Evolutionary conservation across 2,329 filamentous ascomycete genomes (phyloP), one percentile per base, ranked within the genome.

Genomic region (Onygenales sp.): DNA sequence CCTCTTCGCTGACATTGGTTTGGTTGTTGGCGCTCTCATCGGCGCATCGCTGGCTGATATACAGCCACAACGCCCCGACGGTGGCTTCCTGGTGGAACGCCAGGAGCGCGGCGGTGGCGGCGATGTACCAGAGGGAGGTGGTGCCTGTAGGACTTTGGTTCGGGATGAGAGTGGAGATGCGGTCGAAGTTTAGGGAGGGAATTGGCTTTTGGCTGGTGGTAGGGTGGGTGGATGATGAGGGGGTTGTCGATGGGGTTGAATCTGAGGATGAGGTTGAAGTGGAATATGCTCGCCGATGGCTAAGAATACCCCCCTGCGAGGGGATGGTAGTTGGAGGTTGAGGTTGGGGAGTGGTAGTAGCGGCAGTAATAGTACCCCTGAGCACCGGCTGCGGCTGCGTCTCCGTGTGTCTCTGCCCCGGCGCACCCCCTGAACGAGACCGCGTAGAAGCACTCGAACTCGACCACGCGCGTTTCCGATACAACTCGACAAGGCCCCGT

Each of bases 21-120:
- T 27, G 3, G 21, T 27, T 27, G 21, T 27, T 27, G 21, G 21
- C 48, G 1, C 38, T 32, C 8, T 54, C 48, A 27, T 14, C n/a
- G 13, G 50, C 50, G 35, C 50, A 32, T 13, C 35, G 38, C 39
- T 43, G 31, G 17, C 38, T 54, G 43, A 64, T 58, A 54, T 64
- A 63, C 39, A 52, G 54, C 63, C 62, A 64, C 31, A 65, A 41
- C 13, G 59, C 55, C 17, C 57, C 61, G 33, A 64, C 58, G 5
- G 59, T 60, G 17, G 58, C 50, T 41, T 65, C 62, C 45, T 60
- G 59, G 51, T 65, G 61, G 43, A 64, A 63, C 3, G 58, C 58
- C 17, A 64, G 53, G 11, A 63, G 54, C 10, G 61, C 54, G 1
- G 63, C 62, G 11, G 63, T 60, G 1, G 59, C 58, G 31, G 63